Base-by-base conservation (phyloP, 257 asterid species). In the Solanum habrochaites region DNA sequence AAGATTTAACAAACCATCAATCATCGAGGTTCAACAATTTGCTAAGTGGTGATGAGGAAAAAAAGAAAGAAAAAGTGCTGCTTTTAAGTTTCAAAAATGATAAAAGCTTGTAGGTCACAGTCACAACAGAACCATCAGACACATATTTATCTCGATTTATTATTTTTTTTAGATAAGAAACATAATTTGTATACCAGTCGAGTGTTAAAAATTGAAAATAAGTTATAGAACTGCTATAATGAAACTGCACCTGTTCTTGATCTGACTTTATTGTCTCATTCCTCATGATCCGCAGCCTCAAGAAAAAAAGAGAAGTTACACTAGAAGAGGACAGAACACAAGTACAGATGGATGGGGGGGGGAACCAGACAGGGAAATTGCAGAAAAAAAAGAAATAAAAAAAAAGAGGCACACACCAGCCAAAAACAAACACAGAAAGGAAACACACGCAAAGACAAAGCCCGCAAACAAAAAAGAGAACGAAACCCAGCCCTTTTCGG, bases 261-360 rank as follows among this genome's bases (percentile, higher is more conserved):
- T 91, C 93, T 91, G 90, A 96, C 93, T 77, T 94, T 98, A 82
- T 85, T 35, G 94, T 90, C 99, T n/a, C 99, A 97, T 91, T 97
- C 99, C 40, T 95, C 95, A 95, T 93, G 86, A 97, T 88, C 99
- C 95, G 95, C 82, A 91, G n/a, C 31, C 88, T 87, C 75, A 88
- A 8, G 71, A 88, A 72, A 81, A 81, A 35, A 88, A 87, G 85
- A 5, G 2, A 32, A 45, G 7, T 78, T 45, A 1, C 9, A n/a
- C n/a, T n/a, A 15, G 2, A 23, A 42, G 58, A 20, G 29, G 14
- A n/a, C 66, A 1, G 21, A 85, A 75, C 43, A 45, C 64, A 56
- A 37, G 21, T 82, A 32, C 2, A 42, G 81, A 40, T n/a, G 83
- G 1, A 32, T 3, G 35, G 35, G 35, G 3, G 35, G 32, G 32